These are phyloP conservation scores for Hypericum androsaemum DNA, from an alignment of 345 rosid species.

Conservation along the genomic window DNA sequence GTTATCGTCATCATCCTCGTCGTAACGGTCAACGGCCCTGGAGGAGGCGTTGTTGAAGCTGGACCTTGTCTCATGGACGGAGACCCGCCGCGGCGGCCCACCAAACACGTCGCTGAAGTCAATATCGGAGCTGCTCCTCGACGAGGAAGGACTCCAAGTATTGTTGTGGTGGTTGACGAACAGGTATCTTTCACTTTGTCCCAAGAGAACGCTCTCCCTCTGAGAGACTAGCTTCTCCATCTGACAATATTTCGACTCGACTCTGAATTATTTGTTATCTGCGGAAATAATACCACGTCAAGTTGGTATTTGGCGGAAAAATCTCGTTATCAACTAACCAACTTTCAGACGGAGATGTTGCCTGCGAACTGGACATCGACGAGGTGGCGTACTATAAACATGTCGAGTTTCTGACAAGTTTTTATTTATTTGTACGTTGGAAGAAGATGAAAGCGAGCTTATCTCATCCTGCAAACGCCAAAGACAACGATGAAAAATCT, in stretches of 20 bases:
- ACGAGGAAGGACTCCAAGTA: constrained; percentile 11
- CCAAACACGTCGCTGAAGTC: constrained; percentile 83
- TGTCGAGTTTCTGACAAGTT: too few relatives aligned
- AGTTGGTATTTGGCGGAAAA: too few relatives aligned
- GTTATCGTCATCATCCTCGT: neutral
- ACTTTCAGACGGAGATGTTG: too few relatives aligned
- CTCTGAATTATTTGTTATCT: too few relatives aligned
- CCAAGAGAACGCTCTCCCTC: constrained; percentile 29
- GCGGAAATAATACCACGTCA: too few relatives aligned
- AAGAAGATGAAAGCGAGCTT: too few relatives aligned
- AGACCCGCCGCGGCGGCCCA: constrained; percentile 65
- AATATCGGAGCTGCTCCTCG: constrained; percentile 33
- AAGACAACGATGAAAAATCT: too few relatives aligned
- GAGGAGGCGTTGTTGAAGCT: constrained; percentile 33
- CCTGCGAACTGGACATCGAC: too few relatives aligned
- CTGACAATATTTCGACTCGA: neutral
- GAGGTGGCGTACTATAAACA: too few relatives aligned
- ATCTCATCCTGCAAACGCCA: too few relatives aligned
- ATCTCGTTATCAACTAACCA: too few relatives aligned
- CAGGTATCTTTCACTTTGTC: constrained; percentile 10
- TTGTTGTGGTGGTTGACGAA: neutral
- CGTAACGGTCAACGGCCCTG: constrained; percentile 8
- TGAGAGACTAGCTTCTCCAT: constrained; percentile 28
- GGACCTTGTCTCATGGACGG: constrained; percentile 29
- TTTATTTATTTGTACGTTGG: too few relatives aligned